Base-by-base conservation (phyloP, 345 rosid genomes). In the Raphanus raphanistrum region DNA sequence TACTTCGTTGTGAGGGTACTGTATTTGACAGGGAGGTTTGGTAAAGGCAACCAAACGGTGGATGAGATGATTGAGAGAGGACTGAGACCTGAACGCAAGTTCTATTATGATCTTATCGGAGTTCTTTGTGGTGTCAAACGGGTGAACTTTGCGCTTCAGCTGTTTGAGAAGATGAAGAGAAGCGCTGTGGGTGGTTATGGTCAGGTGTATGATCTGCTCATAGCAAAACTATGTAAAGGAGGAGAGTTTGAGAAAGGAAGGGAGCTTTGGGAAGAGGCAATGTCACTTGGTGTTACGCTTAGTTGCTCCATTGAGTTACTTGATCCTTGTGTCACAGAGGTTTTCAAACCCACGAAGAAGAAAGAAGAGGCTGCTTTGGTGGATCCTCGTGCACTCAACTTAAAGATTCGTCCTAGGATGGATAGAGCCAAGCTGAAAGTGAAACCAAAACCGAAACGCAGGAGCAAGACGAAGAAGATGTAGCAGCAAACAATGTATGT, bases 1-100 rank as follows among this genome's bases (percentile, higher is more conserved):
- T 92, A 88, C 83, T 94, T 94, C 5, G 92, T 92, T 75, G 90
- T 82, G 3, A 90, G 87, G 75, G 90, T 86, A 29, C 15, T 90
- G 83, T 94, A 91, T 87, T 74, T 94, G 87, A 86, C 86, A 1
- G 87, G 93, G 50, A 90, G 97, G 82, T 91, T 91, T 57, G 94
- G 91, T 15, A 91, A 88, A 81, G 97, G 97, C 25, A 91, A 88
- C 80, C 81, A 82, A 79, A 76, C 76, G 1, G 90, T 88, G n/a
- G 90, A 91, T 68, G 94, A 89, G 83, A 89, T 92, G 97, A 87
- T 89, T 3, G 87, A 83, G 48, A 57, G 43, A n/a, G 90, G 90
- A 6, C 25, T 89, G 60, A 75, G 82, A 21, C 96, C 96, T 0
- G 87, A 88, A 71, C 83, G 66, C 17, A 90, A 79, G 83, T 91